A percentile compares a stretch with the other conserved stretches of the same genome.
Evolutionary conservation across 306 rosid species (phyloP).

Genomic region (Gillenia trifoliata): DNA sequence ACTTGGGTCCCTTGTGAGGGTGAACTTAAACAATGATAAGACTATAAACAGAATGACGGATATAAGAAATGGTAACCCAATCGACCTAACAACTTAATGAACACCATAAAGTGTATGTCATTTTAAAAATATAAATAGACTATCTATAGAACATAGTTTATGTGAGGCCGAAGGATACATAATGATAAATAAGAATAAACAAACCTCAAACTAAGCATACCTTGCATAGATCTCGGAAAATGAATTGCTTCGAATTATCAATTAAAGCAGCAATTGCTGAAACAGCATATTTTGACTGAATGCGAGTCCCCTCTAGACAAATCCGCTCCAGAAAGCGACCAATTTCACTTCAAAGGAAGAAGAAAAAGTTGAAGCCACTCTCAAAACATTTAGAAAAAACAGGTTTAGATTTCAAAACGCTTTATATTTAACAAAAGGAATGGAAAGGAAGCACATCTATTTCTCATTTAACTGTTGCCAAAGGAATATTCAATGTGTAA

Average conservation of each 20-base stretch:
- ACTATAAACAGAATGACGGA: neutral
- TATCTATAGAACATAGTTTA: neutral
- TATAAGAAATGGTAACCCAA: neutral
- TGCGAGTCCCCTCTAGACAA: constrained; percentile 73
- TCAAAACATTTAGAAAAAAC: constrained; percentile 8
- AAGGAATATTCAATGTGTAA: neutral
- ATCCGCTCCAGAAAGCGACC: constrained; percentile 56
- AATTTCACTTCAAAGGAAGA: constrained; percentile 50
- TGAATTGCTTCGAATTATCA: constrained; percentile 35
- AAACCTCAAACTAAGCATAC: constrained; percentile 36
- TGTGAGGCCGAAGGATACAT: neutral
- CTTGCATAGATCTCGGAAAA: constrained; percentile 53
- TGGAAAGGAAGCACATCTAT: neutral
- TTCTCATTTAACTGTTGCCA: neutral
- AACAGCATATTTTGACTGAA: constrained; percentile 69
- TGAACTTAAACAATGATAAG: neutral
- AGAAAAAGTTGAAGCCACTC: constrained; percentile 11
- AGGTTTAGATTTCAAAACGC: neutral
- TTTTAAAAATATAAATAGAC: neutral
- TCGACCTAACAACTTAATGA: neutral
- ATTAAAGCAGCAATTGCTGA: constrained; percentile 63
- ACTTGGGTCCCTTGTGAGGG: neutral
- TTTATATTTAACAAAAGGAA: neutral
- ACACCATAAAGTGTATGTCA: neutral
- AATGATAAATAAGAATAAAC: neutral